phyloP scores from a whole-genome alignment of 768 basidiomycete genomes.

The Tricholoma bakamatsutake region DNA sequence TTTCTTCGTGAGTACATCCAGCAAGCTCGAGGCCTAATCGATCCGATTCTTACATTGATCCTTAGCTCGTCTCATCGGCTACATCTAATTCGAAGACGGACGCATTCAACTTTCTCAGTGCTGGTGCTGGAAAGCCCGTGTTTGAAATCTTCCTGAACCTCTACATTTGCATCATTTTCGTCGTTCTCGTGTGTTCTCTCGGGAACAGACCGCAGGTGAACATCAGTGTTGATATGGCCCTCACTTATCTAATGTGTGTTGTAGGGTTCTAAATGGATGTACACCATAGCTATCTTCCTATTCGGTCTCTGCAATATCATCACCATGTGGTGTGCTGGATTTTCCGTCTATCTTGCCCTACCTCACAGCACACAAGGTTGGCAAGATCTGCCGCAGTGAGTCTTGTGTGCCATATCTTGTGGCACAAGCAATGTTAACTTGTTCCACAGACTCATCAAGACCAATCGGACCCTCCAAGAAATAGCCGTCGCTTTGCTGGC shows the following conservation, averaged over 20 bases:
- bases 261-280: constrained; percentile 83
- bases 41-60: constrained; percentile 13
- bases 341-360: constrained; percentile 80
- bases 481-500: constrained; percentile 77
- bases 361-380: constrained; percentile 72
- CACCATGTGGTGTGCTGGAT: constrained; percentile 87
- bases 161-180: constrained; percentile 81
- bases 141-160: constrained; percentile 79
- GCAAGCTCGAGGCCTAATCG: constrained; percentile 11
- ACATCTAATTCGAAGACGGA: constrained; percentile 48
- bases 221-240: not conserved
- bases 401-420: constrained; percentile 2
- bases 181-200: constrained; percentile 80
- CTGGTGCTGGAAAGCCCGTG: constrained; percentile 62
- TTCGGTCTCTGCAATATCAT: constrained; percentile 78
- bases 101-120: constrained; percentile 79
- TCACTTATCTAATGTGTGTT: not conserved
- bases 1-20: constrained; percentile 68
- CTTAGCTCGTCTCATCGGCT: constrained; percentile 75
- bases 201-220: constrained; percentile 78
- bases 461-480: constrained; percentile 69
- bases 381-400: constrained; percentile 67
- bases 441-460: constrained; percentile 45
- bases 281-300: constrained; percentile 65
- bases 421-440: not conserved